Base-by-base conservation (phyloP, 2,329 filamentous ascomycete species). In the Arthrinium phaeospermum region DNA sequence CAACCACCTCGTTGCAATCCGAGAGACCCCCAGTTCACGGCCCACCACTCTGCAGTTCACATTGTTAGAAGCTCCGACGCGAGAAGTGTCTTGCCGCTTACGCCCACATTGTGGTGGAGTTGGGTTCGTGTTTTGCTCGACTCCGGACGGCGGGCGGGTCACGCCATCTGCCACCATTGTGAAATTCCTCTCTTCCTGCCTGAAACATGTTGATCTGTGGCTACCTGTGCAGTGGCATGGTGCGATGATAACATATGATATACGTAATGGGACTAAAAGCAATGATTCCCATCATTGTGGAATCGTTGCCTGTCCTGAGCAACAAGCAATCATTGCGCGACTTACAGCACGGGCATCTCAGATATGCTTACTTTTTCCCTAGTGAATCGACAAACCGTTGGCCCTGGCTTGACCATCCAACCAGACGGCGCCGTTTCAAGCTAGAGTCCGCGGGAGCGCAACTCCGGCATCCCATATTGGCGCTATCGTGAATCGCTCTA, bases 321-420 rank as follows among this genome's bases (percentile, higher is more conserved):
- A 61, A 37, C 19, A 37, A 37, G 30, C 19, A 37, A 22, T 34
- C 30, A 37, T 61, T 61, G 53, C 30, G 30, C 53, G 30, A 61
- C 53, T 61, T 34, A 10, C 7, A 41, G 53, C 53, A 57, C 51
- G 16, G 14, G 30, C 14, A 37, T 22, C 34, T 34, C 53, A 41
- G 37, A 41, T 7, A 53, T 37, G 22, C 53, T 57, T 12, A 61
- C 53, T 61, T 61, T 61, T 61, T 22, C 16, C 53, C 30, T 61
- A 61, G 57, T 64, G 57, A 13, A 64, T 64, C 57, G 57, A 61
- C 34, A 64, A 64, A 64, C 57, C 30, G 57, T 64, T 64, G 57
- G 57, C 34, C 57, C 57, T 41, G 57, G 57, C 57, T 64, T 64
- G 57, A 64, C 22, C 8, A 22, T 24, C 57, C 34, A 41, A 61